Conservation (phyloP, 2,329 filamentous ascomycete species). For the Colletotrichum eleusines region DNA sequence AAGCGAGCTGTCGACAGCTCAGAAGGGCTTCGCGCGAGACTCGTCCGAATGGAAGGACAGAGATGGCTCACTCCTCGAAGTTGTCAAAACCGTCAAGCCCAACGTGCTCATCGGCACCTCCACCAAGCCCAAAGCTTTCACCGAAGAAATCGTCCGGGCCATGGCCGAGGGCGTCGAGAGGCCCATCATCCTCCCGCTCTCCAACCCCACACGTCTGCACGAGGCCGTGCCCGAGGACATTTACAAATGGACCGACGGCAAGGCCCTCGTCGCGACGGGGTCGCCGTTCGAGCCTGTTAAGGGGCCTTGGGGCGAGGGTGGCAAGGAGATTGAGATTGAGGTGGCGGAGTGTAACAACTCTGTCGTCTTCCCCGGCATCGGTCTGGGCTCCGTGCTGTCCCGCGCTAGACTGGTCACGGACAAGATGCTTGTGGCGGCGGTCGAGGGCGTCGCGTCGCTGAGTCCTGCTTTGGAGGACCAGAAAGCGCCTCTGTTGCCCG, state of each 20-base stretch:
- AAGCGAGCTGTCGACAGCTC: conserved; percentile 73
- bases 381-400: conserved; percentile 80
- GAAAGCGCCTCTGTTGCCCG: conserved; percentile 77
- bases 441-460: conserved; percentile 76
- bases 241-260: conserved; percentile 81
- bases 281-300: conserved; percentile 83
- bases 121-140: conserved; percentile 82
- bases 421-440: conserved; percentile 84
- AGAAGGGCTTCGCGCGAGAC: conserved; percentile 74
- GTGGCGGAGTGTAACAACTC: conserved; percentile 90
- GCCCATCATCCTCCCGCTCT: conserved; percentile 85
- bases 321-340: conserved; percentile 58
- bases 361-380: conserved; percentile 87
- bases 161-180: conserved; percentile 80
- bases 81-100: conserved; percentile 79
- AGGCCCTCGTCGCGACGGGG: conserved; percentile 84
- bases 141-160: conserved; percentile 76
- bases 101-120: conserved; percentile 89
- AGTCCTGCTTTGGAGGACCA: conserved; percentile 76
- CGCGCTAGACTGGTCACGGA: conserved; percentile 77
- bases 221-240: conserved; percentile 85
- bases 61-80: conserved; percentile 69
- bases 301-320: conserved; percentile 64
- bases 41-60: conserved; percentile 72
- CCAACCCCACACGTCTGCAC: conserved; percentile 86